phyloP scores from a whole-genome alignment of 2,329 filamentous ascomycete species.

The Pseudogymnoascus pannorum region DNA sequence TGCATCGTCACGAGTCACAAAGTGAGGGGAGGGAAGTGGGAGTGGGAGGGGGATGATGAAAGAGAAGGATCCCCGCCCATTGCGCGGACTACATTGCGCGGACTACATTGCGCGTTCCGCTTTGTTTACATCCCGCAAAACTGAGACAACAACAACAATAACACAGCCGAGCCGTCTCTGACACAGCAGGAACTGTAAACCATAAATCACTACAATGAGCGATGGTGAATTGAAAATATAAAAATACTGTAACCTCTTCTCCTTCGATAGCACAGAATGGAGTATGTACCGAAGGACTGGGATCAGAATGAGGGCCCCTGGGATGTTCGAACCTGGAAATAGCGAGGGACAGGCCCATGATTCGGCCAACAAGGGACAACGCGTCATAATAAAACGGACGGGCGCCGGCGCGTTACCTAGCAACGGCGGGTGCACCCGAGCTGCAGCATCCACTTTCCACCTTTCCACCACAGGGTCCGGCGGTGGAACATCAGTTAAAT shows the following conservation, averaged over 20 bases:
- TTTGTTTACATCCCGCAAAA: neutral
- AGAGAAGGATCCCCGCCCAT: neutral
- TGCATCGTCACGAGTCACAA: conserved; percentile 1
- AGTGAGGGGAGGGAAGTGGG: neutral
- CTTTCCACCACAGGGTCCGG: neutral
- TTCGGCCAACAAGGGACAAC: neutral
- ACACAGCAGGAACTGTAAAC: neutral
- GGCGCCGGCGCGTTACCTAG: neutral
- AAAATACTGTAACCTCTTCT: neutral
- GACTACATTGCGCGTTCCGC: neutral
- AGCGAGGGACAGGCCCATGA: neutral
- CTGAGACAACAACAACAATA: neutral
- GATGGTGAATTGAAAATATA: neutral
- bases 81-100: no score
- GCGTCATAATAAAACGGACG: neutral
- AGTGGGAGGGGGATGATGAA: neutral
- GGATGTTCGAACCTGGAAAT: neutral
- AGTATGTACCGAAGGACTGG: neutral
- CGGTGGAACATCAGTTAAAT: neutral
- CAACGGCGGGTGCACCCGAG: neutral
- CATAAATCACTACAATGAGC: neutral
- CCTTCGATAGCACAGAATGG: neutral
- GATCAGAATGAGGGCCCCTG: neutral
- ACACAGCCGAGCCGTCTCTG: neutral
- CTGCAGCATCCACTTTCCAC: no score